phyloP scores from a whole-genome alignment of 495 filamentous ascomycete genomes.

The Rhypophila decipiens region DNA sequence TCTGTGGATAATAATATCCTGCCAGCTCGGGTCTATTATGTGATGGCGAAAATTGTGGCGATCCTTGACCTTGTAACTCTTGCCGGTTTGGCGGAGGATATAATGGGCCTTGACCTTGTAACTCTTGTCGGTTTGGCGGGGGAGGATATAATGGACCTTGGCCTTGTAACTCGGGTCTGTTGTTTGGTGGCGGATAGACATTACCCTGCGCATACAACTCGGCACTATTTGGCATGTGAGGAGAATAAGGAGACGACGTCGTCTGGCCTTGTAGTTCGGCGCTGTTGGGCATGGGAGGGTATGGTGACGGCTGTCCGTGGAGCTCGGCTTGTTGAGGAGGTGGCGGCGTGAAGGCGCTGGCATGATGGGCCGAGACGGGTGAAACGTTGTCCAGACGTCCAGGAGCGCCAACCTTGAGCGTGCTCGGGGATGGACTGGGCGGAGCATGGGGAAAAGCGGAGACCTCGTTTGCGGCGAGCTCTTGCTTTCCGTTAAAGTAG shows the following conservation, averaged over 20 bases:
- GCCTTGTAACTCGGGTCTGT: constrained; percentile 12
- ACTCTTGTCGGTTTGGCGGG: constrained; percentile 8
- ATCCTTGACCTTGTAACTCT: constrained; percentile 18
- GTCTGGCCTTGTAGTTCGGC: constrained; percentile 24
- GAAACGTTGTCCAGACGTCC: constrained; percentile 27
- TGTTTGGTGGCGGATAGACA: constrained; percentile 6
- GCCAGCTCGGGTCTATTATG: too few species aligned
- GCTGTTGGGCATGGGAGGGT: constrained; percentile 12
- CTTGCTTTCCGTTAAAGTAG: constrained; percentile 24
- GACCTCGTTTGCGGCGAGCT: constrained; percentile 23
- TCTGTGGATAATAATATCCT: too few species aligned
- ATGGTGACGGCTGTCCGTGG: constrained; percentile 19
- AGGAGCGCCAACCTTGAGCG: constrained; percentile 14
- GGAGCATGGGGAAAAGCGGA: constrained; percentile 15
- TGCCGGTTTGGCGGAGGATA: constrained; percentile 8
- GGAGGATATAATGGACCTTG: constrained; percentile 11
- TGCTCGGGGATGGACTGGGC: constrained; percentile 24
- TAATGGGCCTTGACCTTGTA: constrained; percentile 6
- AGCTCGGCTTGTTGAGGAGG: constrained; percentile 24
- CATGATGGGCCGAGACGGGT: constrained; percentile 28
- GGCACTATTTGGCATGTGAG: constrained; percentile 9
- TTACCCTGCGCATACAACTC: constrained; percentile 19
- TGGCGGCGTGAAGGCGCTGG: constrained; percentile 12
- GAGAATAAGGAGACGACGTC: constrained; percentile 2
- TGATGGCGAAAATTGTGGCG: constrained; percentile 11